phyloP scores from a whole-genome alignment of 768 basidiomycete genomes.

The Mycena metata region DNA sequence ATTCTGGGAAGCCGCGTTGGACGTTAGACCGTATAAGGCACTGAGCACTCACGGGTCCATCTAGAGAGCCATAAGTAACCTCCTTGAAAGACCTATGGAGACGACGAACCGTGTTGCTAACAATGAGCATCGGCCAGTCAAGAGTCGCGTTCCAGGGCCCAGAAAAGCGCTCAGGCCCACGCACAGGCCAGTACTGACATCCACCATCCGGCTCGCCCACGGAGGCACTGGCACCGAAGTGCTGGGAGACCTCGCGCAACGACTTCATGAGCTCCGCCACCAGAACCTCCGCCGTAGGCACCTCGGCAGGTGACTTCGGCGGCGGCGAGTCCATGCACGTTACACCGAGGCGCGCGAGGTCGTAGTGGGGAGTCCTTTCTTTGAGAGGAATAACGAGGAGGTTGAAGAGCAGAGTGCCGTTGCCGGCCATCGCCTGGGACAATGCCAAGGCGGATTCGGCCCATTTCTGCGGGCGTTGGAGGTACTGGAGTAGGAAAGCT shows the following conservation, averaged over 20 bases:
- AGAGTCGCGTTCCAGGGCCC: conserved; percentile 48
- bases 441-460: conserved; percentile 28
- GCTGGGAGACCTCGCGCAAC: conserved; percentile 36
- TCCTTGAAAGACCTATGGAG: neutral
- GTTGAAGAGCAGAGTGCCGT: conserved; percentile 38
- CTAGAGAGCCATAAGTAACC: neutral
- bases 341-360: conserved; percentile 36
- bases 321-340: conserved; percentile 39
- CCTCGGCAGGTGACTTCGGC: conserved; percentile 6
- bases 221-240: conserved; percentile 40
- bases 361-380: neutral
- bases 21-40: neutral
- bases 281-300: conserved; percentile 28
- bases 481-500: conserved; percentile 33
- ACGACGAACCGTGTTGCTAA: conserved; percentile 41
- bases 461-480: conserved; percentile 37
- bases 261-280: conserved; percentile 27
- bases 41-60: conserved; percentile 33
- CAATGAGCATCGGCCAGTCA: conserved; percentile 43
- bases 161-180: conserved; percentile 41
- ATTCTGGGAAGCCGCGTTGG: conserved; percentile 32
- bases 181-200: conserved; percentile 43
- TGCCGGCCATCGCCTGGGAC: conserved; percentile 35
- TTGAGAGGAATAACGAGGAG: neutral
- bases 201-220: conserved; percentile 42